Evolutionary conservation across 1,139 yeast species (phyloP), one percentile per base, ranked within the genome.

Genomic region (Lodderomyces margitis): DNA sequence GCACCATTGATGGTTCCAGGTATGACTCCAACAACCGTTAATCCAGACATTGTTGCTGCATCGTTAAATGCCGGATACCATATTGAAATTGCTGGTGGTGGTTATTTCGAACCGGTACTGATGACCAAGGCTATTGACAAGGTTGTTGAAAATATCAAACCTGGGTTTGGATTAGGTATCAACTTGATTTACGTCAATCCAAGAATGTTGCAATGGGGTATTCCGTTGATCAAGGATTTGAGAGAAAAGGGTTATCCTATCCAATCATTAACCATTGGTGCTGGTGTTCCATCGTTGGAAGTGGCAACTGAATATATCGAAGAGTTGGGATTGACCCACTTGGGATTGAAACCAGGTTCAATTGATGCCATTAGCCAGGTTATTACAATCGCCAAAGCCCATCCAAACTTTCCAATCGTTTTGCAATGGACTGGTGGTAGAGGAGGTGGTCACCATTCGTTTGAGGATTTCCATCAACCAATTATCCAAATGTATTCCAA

Each of bases 381-480:
- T 51, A 82, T 92, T 56, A 70, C 84, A 46, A 92, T 92, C 61
- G 98, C 99, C 40, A 89, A 87, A 64, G 91, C 95, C 41, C 95
- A 91, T 69, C 98, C 98, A 54, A 71, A 64, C 48, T 92, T 94
- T 89, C 98, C 98, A 52, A 87, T 92, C 58, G 91, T 92, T 45
- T 74, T 92, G 57, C 98, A 92, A 76, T 92, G 99, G 99, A 92
- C 99, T 50, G 98, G 98, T 78, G 99, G 99, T 66, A 91, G 99
- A 80, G 99, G 97, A 73, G 99, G 99, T 78, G 99, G 99, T 61
- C 99, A 92, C 66, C 99, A 92, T 69, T 91, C 98, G 44, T 92
- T 83, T 62, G 99, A 92, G 75, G 98, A 92, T 70, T 89, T 91
- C 94, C 98, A 92, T 66, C 92, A 91, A 60, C 98, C 98, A 55